Evolutionary conservation across 306 rosid genomes (phyloP), one percentile per base, ranked within the genome.

Genomic region (Cajanus cajan): DNA sequence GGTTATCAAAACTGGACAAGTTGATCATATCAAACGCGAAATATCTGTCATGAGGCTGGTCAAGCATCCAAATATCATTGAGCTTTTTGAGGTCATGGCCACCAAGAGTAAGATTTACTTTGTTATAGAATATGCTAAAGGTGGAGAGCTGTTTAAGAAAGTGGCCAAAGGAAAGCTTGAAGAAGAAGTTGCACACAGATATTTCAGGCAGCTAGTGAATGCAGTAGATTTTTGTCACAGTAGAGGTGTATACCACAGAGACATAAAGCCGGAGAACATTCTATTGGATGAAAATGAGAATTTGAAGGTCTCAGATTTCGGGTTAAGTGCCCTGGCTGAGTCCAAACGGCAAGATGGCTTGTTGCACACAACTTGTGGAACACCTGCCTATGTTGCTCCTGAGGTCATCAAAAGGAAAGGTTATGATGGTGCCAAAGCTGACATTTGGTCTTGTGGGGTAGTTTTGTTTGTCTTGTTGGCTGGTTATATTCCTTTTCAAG

Each of bases 371-470:
- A 68, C 79, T 19, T 89, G 90, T 37, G 93, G 93, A 48, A 89
- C 93, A 10, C 90, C 89, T 19, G 77, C 85, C 14, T 85, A 89
- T 79, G 90, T 85, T 39, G 90, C 93, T 68, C 90, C 90, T 47
- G 90, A 87, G 74, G 78, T 89, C 21, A 78, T 85, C 65, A 44
- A 62, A 40, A 80, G 84, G 54, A 85, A 55, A 62, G 90, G 86
- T 12, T 89, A 89, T 78, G 93, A 89, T 82, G 93, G 93, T 28
- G 83, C 85, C 1, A 89, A 83, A 83, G 90, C 89, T 14, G 93
- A 89, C 71, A 76, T 86, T 50, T 89, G 90, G 93, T 89, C 90
- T 15, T 87, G 88, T 81, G 93, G 89, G 8, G 90, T 89, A 21
- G 88, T 89, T 39, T 82, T 89, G 10, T 87, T 75, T 73, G 87